phyloP scores from a whole-genome alignment of 768 basidiomycete genomes.

The Suillus lakei region DNA sequence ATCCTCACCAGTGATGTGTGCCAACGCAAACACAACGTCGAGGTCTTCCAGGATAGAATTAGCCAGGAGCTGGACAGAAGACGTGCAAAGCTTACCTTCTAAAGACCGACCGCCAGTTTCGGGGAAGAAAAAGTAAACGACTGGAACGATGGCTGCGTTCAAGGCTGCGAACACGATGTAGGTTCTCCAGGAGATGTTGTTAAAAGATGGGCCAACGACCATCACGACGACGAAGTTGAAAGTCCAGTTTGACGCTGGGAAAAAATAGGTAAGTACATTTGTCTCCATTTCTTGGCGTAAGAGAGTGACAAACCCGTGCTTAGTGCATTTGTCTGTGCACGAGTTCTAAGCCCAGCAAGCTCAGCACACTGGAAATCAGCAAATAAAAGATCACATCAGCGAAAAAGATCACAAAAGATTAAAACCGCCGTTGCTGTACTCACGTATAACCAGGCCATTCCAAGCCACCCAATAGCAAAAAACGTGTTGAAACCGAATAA shows the following conservation, averaged over 20 bases:
- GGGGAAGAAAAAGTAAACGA: conserved; percentile 17
- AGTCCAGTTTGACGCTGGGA: conserved; percentile 16
- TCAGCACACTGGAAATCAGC: conserved; percentile 30
- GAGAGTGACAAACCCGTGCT: conserved; percentile 21
- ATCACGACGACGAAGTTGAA: conserved; percentile 20
- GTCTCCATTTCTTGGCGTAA: not conserved
- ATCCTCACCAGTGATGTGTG: conserved; percentile 37
- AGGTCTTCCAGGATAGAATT: conserved; percentile 25
- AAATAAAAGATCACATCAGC: not conserved
- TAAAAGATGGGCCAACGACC: conserved; percentile 14
- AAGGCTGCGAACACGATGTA: conserved; percentile 14
- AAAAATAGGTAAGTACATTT: not conserved
- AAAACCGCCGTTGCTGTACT: not conserved
- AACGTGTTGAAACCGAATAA: conserved; percentile 42
- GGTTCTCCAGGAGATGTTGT: conserved; percentile 15
- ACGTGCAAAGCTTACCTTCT: conserved; percentile 6
- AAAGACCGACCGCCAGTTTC: conserved; percentile 17
- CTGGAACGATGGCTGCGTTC: conserved; percentile 11
- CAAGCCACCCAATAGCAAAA: conserved; percentile 44
- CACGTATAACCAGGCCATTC: conserved; percentile 40
- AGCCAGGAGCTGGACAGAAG: not conserved
- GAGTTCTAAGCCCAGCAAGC: conserved; percentile 31
- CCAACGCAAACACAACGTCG: conserved; percentile 40
- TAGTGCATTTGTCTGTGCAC: conserved; percentile 35
- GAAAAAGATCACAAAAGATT: not conserved